Percentiles rank a stretch among this genome's conserved stretches.
These are phyloP conservation scores for Ustilago lituana DNA, from an alignment of 1,284 basidiomycete genomes.

Conservation along the genomic window DNA sequence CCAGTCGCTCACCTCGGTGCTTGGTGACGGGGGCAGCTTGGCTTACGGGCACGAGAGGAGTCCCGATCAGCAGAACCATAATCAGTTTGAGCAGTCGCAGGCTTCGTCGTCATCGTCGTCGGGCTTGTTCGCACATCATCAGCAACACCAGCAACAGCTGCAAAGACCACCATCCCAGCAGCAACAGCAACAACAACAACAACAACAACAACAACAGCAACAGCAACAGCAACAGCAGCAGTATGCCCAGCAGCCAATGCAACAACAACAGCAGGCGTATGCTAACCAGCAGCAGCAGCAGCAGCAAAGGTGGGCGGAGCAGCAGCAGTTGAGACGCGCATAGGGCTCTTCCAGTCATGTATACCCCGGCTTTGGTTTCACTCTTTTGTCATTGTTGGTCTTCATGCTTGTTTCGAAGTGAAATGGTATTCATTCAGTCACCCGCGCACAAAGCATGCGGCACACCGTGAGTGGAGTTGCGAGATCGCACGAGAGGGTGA, in stretches of 20 bases:
- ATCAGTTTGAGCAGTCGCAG: conserved; percentile 13
- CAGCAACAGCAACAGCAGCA: conserved; percentile 23
- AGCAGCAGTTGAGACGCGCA: conserved; percentile 13
- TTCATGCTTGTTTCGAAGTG: neutral
- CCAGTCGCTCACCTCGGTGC: conserved; percentile 31
- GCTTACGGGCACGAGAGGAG: conserved; percentile 28
- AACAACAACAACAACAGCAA: conserved; percentile 3
- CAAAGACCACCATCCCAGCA: neutral
- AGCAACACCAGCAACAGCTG: conserved; percentile 22
- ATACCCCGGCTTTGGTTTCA: too few relatives aligned
- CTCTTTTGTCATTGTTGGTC: conserved; percentile 2
- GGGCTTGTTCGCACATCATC: conserved; percentile 7
- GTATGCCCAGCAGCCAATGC: neutral
- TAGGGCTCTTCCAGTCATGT: too few relatives aligned
- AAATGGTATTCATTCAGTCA: too few relatives aligned
- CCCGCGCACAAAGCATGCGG: too few relatives aligned
- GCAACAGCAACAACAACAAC: neutral
- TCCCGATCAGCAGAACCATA: conserved; percentile 30
- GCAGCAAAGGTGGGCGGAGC: too few relatives aligned
- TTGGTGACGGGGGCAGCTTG: conserved; percentile 21
- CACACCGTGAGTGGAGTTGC: too few relatives aligned
- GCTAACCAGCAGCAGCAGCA: conserved; percentile 13
- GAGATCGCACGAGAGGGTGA: too few relatives aligned
- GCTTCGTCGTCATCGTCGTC: too few relatives aligned
- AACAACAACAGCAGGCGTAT: conserved; percentile 5